Percentiles rank a stretch among this genome's conserved stretches.
Conservation (phyloP, 2,329 filamentous ascomycete genomes). For the Orbilia ellipsospora region DNA sequence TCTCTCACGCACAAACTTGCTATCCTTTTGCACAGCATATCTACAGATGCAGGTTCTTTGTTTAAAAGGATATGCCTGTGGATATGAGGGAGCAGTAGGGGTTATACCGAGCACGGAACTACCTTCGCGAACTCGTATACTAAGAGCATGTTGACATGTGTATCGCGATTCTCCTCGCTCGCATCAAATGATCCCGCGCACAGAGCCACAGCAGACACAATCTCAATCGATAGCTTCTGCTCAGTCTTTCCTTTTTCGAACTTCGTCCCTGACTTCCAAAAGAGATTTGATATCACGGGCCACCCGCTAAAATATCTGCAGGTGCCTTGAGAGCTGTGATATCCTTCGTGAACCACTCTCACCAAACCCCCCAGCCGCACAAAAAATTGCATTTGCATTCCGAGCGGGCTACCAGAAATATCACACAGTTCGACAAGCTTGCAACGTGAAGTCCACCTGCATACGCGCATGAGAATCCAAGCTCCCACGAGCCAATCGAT, state of each 20-base stretch:
- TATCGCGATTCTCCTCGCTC: too few species aligned
- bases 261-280: conserved; percentile 25
- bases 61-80: too few species aligned
- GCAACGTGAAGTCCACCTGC: conserved; percentile 24
- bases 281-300: conserved; percentile 23
- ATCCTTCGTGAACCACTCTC: conserved; percentile 5
- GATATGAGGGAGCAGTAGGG: too few species aligned
- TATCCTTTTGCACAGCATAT: neutral
- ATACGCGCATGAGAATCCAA: conserved; percentile 3
- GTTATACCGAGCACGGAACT: too few species aligned
- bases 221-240: neutral
- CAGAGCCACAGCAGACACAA: too few species aligned
- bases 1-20: too few species aligned
- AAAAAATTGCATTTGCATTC: neutral
- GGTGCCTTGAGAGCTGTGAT: conserved; percentile 25
- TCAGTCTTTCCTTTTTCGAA: too few species aligned
- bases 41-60: too few species aligned
- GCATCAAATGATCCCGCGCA: too few species aligned
- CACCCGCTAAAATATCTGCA: conserved; percentile 8
- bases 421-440: conserved; percentile 13
- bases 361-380: conserved; percentile 8
- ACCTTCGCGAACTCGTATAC: too few species aligned
- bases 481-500: neutral
- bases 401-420: neutral
- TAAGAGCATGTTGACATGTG: too few species aligned